Conservation (phyloP, 2,329 filamentous ascomycete species). For the Alternaria sp. region DNA sequence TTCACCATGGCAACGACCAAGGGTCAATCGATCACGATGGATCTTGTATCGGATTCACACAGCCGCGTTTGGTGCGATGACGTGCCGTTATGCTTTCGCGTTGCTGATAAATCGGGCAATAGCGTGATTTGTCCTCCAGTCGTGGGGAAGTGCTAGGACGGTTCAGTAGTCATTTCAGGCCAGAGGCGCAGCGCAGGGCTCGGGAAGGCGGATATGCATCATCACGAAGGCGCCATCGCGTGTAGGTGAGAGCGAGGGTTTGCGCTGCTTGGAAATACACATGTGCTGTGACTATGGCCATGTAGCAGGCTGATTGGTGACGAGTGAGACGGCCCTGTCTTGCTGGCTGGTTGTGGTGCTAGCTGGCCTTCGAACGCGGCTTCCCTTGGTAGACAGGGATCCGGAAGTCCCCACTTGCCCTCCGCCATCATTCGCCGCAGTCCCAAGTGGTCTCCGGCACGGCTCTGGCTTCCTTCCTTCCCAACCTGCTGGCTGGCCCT, state of each 20-base stretch:
- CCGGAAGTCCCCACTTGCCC: slow-evolving; percentile 24
- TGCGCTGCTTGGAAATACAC: slow-evolving; percentile 6
- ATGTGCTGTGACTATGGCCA: background rate
- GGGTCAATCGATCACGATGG: background rate
- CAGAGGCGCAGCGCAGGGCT: slow-evolving; percentile 2
- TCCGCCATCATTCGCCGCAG: slow-evolving; percentile 36
- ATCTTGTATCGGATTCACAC: background rate
- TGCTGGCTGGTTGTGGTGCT: slow-evolving; percentile 3
- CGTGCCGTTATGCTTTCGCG: slow-evolving; percentile 17
- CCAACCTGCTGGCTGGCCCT: slow-evolving; percentile 14
- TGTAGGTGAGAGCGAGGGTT: background rate
- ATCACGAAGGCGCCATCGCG: background rate
- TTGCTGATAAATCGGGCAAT: slow-evolving; percentile 43
- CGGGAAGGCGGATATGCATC: background rate
- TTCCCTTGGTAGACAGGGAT: slow-evolving; percentile 9
- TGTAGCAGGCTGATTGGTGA: background rate
- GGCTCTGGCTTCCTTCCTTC: slow-evolving; percentile 29
- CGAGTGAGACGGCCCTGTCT: slow-evolving; percentile 1
- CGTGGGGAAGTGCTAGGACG: slow-evolving; percentile 26
- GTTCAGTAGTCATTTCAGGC: background rate
- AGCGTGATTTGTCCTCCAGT: slow-evolving; percentile 9
- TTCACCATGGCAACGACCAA: background rate
- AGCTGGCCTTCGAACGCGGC: slow-evolving; percentile 10
- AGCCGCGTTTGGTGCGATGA: slow-evolving; percentile 21
- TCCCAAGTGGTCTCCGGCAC: slow-evolving; percentile 23